Evolutionary conservation across 352 stramenopile genomes (phyloP), one percentile per base, ranked within the genome.

Genomic region (Globisporangium solare): DNA sequence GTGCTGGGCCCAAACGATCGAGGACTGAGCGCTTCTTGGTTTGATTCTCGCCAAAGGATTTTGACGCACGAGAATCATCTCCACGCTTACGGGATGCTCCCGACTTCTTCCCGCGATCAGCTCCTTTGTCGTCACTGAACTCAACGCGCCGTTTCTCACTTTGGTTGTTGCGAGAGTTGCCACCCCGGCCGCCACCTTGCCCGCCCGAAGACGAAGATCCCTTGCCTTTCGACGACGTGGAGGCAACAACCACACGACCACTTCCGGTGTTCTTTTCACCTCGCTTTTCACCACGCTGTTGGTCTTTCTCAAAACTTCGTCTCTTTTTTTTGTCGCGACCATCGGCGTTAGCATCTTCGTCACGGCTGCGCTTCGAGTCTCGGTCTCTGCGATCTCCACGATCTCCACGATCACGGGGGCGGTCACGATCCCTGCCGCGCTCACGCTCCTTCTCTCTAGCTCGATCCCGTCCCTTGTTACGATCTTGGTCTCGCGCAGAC

Each of bases 11-110:
- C 43, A 94, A 76, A 18, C 84, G 80, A 45, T 94, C 84, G 15
- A 94, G 68, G 22, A 94, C 84, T 1, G 84, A 94, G 15, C 75
- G 68, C 71, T 94, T 94, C 71, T 94, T 94, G 48, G 70, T 50
- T 39, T 85, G 79, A 22, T 59, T 65, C 17, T 89, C 79, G 27
- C 73, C 70, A 24, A 74, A 76, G n/a, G 70, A 67, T 49, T 84
- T 79, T 45, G 67, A 64, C 22, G 39, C 50, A 35, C 59, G 42
- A 53, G 52, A 20, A 18, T 85, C 73, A 21, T 83, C 70, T 51
- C 67, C 51, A 21, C 48, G 45, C n/a, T 66, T 66, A 37, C 67
- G 43, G 45, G 59, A 49, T 7, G 57, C 20, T 1, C n/a, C 8
- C 11, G 50, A 24, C 22, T 63, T 63, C 55, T 74, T 74, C 27